Evolutionary conservation across 2,329 filamentous ascomycete genomes (phyloP), one percentile per base, ranked within the genome.

Genomic region (Fusarium algeriense): DNA sequence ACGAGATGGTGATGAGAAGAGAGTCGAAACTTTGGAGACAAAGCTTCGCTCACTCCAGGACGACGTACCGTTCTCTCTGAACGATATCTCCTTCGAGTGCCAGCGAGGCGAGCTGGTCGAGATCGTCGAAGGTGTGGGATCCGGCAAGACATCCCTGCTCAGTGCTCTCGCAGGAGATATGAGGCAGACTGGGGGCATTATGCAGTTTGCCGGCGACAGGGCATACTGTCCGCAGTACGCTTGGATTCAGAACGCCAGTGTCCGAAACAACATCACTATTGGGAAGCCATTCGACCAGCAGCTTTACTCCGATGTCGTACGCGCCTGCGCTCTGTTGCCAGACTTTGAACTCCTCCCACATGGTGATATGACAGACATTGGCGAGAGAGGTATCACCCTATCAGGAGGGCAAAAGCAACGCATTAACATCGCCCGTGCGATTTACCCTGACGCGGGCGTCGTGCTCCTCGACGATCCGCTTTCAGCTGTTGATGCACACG

Each of bases 381-480:
- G 41, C 12, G 53, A 56, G 13, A 37, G 53, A 48, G 53, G 41
- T 6, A 41, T 56, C 0, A 56, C 53, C 7, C 23, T 56, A 3
- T 48, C 53, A 38, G 41, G 53, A 23, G 41, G 53, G 2, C 53
- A 56, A 17, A 46, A 56, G 40, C 40, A 56, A 37, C 30, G 53
- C 13, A 56, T 56, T 2, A 56, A 56, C 13, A 56, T 35, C 53
- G 53, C 53, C 32, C 20, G 41, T 13, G 53, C 32, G 5, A 56
- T 56, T 28, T 48, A 48, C 32, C 28, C 40, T 28, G 32, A 48
- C 19, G 41, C 40, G 11, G 40, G 53, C 10, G 45, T 57, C 19
- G 41, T 57, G 1, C 34, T 57, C 26, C 32, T 57, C 19, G 54
- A 57, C 17, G 41, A 57, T 48, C 54, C 54, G 7, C 54, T 57